Conservation (phyloP, 257 asterid genomes). For the Pogostemon cablin region DNA sequence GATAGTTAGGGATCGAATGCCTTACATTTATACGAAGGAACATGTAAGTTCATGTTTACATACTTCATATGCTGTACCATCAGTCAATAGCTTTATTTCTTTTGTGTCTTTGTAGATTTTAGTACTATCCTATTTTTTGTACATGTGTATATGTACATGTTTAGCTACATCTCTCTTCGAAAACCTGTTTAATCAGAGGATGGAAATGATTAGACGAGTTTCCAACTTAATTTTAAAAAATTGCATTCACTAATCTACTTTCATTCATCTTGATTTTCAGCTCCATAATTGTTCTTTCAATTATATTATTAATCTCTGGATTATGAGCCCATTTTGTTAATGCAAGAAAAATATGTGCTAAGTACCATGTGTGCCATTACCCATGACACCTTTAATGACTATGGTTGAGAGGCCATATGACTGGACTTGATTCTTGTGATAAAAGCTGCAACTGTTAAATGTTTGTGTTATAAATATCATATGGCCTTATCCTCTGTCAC, state of each 20-base stretch:
- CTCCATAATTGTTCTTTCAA: not conserved
- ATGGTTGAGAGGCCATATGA: not conserved
- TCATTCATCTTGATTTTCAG: conserved; percentile 11
- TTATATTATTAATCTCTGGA: not conserved
- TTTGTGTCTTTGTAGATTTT: conserved; percentile 1
- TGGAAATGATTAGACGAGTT: conserved; percentile 15
- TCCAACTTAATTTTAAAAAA: not conserved
- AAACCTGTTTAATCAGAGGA: not conserved
- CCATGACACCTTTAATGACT: not conserved
- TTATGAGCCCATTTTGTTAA: not conserved
- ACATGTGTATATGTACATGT: not conserved
- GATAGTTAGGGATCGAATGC: conserved; percentile 68
- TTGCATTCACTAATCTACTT: not conserved
- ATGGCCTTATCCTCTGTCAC: not conserved
- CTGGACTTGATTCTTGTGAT: conserved; percentile 20
- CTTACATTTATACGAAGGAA: conserved; percentile 48
- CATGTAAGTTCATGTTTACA: conserved; percentile 50
- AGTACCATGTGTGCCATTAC: not conserved
- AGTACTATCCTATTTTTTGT: not conserved
- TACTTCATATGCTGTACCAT: not conserved
- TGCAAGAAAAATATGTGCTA: not conserved
- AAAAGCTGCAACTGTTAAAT: conserved; percentile 5
- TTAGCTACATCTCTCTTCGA: not conserved
- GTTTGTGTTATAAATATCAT: not conserved
- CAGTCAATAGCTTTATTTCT: conserved; percentile 19